Conservation (phyloP, 306 rosid genomes). For the Glycyrrhiza uralensis region DNA sequence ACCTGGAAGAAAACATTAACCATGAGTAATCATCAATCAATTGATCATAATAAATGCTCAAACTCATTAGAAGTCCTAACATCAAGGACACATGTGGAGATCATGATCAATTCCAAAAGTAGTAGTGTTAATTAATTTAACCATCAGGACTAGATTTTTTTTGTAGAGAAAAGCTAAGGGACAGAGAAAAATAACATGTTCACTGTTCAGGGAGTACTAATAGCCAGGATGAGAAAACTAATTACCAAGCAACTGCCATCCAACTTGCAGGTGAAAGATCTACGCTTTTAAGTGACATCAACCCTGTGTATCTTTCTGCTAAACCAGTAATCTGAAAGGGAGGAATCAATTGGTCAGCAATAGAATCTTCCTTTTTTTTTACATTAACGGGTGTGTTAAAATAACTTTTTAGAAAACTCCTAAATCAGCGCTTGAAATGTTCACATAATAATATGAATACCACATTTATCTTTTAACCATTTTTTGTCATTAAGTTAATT, state of each 20-base stretch:
- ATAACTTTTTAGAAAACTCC: neutral
- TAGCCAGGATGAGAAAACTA: neutral
- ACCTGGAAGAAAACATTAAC: conserved; percentile 61
- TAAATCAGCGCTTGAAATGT: neutral
- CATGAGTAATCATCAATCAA: conserved; percentile 9
- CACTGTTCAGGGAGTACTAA: neutral
- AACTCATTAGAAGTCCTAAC: neutral
- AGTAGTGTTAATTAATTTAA: conserved; percentile 6
- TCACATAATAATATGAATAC: too few species aligned
- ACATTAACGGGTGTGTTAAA: neutral
- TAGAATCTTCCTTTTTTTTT: conserved; percentile 9
- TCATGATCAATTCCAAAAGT: neutral
- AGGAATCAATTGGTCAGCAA: conserved; percentile 7
- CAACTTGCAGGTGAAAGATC: conserved; percentile 99
- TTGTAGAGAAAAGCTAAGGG: neutral
- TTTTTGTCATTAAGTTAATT: neutral
- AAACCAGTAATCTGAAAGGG: conserved; percentile 65
- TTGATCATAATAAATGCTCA: neutral
- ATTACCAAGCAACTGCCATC: conserved; percentile 95
- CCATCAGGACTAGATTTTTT: neutral
- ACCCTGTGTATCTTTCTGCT: conserved; percentile 79
- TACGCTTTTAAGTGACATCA: conserved; percentile 87
- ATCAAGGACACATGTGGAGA: neutral
- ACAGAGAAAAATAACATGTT: neutral
- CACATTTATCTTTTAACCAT: neutral